Evolutionary conservation across 192 early-diverging fungal genomes (phyloP).

Genomic region (Gryganskiella cystojenkinii): DNA sequence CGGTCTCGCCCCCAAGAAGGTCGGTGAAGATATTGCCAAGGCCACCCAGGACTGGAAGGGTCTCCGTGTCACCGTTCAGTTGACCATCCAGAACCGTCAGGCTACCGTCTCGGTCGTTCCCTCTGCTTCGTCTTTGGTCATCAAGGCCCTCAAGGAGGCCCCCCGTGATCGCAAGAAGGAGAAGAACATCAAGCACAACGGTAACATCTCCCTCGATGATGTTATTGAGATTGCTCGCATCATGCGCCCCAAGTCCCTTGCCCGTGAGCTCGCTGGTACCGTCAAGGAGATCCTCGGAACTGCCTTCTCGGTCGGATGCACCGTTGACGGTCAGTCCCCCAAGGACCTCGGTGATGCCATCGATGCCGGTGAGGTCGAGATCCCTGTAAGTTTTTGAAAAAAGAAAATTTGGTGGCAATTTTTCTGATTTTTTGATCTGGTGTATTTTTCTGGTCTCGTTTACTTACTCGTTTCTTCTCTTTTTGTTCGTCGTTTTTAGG

Average conservation of each 20-base stretch:
- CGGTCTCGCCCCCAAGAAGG: slow-evolving; percentile 99
- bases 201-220: slow-evolving; percentile 94
- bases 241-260: slow-evolving; percentile 95
- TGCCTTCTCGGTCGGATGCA: slow-evolving; percentile 95
- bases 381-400: slow-evolving; percentile 33
- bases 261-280: slow-evolving; percentile 94
- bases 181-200: slow-evolving; percentile 99
- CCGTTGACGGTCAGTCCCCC: slow-evolving; percentile 92
- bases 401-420: neutral
- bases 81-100: slow-evolving; percentile 99
- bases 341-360: slow-evolving; percentile 86
- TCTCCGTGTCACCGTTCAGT: slow-evolving; percentile 97
- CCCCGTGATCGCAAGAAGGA: slow-evolving; percentile 99
- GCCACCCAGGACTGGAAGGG: slow-evolving; percentile 99
- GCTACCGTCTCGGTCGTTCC: slow-evolving; percentile 96
- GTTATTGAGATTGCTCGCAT: slow-evolving; percentile 96
- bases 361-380: slow-evolving; percentile 82
- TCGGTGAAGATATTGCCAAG: slow-evolving; percentile 99
- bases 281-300: slow-evolving; percentile 98
- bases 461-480: neutral
- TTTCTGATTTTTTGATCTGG: neutral
- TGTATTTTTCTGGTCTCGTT: neutral
- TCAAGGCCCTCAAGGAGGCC: slow-evolving; percentile 97
- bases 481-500: slow-evolving; percentile 3
- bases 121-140: slow-evolving; percentile 95